A percentile compares a stretch with the other conserved stretches of the same genome.
Evolutionary conservation across 257 asterid species (phyloP).

Genomic region (Solanum appendiculatum): DNA sequence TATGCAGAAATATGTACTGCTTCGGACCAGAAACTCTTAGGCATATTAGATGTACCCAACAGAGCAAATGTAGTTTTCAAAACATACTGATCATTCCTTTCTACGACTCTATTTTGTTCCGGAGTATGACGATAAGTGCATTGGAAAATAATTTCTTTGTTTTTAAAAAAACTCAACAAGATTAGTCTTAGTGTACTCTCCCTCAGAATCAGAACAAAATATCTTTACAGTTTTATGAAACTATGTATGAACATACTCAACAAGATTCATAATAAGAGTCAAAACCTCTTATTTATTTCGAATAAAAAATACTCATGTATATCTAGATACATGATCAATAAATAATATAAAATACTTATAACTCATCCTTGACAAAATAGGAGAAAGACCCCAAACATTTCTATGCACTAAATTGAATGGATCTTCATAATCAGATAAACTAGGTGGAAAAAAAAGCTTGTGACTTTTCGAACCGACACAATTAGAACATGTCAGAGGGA

Average conservation of each 20-base stretch:
- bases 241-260: neutral
- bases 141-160: neutral
- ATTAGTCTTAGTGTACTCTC: neutral
- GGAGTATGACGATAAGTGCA: neutral
- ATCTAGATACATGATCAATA: neutral
- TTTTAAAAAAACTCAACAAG: neutral
- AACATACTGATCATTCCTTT: neutral
- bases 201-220: neutral
- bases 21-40: neutral
- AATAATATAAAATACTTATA: neutral
- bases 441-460: neutral
- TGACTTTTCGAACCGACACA: neutral
- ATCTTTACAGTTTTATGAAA: neutral
- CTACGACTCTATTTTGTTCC: neutral
- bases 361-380: neutral
- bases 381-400: neutral
- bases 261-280: no score
- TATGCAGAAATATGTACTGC: neutral
- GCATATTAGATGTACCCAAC: neutral
- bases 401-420: neutral
- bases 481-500: neutral
- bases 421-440: neutral
- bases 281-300: neutral
- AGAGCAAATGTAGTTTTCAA: neutral
- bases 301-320: neutral